Percentiles rank a stretch among this genome's conserved stretches.
phyloP scores from a whole-genome alignment of 129 eudicot genomes.

The Lonicera japonica region DNA sequence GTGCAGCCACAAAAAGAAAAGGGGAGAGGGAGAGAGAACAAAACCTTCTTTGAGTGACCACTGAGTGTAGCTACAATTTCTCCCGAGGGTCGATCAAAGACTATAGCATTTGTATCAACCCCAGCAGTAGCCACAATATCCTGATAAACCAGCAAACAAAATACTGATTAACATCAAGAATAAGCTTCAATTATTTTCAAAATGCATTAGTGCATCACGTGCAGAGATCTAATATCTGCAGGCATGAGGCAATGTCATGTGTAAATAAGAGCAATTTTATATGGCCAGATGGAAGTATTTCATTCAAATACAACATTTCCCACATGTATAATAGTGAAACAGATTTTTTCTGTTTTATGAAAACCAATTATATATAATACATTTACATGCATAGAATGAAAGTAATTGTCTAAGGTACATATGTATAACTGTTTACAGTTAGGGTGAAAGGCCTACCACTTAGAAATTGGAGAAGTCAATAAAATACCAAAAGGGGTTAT shows the following conservation, averaged over 20 bases:
- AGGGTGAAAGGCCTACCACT: not conserved
- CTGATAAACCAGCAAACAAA: slow-evolving; percentile 24
- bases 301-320: too few species aligned
- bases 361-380: too few species aligned
- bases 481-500: not conserved
- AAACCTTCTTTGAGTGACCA: slow-evolving; percentile 97
- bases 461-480: not conserved
- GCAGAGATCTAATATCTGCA: not conserved
- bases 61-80: slow-evolving; percentile 84
- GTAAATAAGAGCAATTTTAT: not conserved
- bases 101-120: slow-evolving; percentile 71
- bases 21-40: slow-evolving; percentile 11
- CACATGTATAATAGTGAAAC: too few species aligned
- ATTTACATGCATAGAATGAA: too few species aligned
- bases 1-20: not conserved
- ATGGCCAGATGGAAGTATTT: too few species aligned
- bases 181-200: not conserved
- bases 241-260: not conserved
- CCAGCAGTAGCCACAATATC: slow-evolving; percentile 94
- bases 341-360: too few species aligned
- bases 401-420: not conserved
- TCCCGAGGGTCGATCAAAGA: slow-evolving; percentile 78
- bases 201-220: not conserved
- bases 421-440: not conserved
- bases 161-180: not conserved